Percentiles rank a stretch among this genome's conserved stretches.
phyloP scores from a whole-genome alignment of 371 early-diverging fungal genomes.

The Sporodiniella umbellata region DNA sequence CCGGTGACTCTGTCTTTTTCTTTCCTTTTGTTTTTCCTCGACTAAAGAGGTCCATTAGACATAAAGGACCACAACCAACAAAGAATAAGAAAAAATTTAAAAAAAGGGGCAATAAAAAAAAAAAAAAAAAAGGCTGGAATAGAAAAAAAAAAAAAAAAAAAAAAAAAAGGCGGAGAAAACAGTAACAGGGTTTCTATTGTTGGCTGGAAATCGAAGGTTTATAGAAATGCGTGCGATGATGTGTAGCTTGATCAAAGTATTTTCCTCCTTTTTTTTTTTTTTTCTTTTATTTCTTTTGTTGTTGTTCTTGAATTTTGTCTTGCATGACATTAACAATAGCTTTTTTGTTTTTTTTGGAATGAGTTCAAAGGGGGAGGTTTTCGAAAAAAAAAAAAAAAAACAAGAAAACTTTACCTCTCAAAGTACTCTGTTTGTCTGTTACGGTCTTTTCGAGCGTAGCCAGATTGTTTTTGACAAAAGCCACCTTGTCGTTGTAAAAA shows the following conservation, averaged over 20 bases:
- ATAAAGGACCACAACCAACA: not conserved
- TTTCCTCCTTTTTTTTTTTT: no score
- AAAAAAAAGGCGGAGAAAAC: no score
- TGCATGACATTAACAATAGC: conserved; percentile 54
- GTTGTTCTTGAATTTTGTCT: conserved; percentile 44
- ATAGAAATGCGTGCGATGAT: no score
- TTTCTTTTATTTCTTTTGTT: conserved; percentile 19
- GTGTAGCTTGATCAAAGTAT: no score
- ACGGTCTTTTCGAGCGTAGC: conserved; percentile 76
- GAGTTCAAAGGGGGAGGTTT: conserved; percentile 3
- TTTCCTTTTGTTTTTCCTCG: conserved; percentile 27
- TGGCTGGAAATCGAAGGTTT: no score
- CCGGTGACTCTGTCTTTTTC: conserved; percentile 10
- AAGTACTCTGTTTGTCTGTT: conserved; percentile 68
- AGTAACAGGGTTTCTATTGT: no score
- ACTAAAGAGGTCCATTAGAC: conserved; percentile 29
- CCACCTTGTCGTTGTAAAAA: conserved; percentile 76
- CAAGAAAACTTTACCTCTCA: conserved; percentile 52
- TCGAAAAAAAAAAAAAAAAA: not conserved
- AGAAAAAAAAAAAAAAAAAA: no score
- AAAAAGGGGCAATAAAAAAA: not conserved
- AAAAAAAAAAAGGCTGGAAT: no score
- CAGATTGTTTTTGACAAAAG: conserved; percentile 70
- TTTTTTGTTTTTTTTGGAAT: no score
- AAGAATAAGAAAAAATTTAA: not conserved